These are phyloP conservation scores for Umbilicus rupestris DNA, from an alignment of 164 flowering plant species.

Conservation along the genomic window DNA sequence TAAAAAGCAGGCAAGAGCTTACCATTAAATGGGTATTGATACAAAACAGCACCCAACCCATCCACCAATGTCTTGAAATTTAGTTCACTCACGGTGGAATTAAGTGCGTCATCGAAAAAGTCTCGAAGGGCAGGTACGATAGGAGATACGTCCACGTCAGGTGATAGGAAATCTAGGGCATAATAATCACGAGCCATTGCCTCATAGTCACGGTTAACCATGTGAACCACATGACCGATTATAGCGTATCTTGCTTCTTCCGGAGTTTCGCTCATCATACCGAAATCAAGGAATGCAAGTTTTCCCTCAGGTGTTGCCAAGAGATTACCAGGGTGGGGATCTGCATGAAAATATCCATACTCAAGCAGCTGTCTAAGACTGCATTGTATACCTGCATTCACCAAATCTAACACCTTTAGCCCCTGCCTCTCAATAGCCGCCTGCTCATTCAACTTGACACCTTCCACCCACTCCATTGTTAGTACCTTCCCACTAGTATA, in stretches of 20 bases:
- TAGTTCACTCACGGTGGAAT: slow-evolving; percentile 81
- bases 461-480: slow-evolving; percentile 98
- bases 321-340: slow-evolving; percentile 99
- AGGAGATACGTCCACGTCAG: slow-evolving; percentile 90
- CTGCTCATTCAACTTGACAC: slow-evolving; percentile 84
- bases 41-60: slow-evolving; percentile 84
- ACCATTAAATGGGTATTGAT: slow-evolving; percentile 92
- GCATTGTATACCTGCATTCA: slow-evolving; percentile 89
- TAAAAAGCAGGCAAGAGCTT: slow-evolving; percentile 20
- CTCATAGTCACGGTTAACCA: slow-evolving; percentile 97
- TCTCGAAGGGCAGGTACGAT: slow-evolving; percentile 84
- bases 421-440: slow-evolving; percentile 85
- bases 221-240: slow-evolving; percentile 95
- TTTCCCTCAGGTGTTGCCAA: slow-evolving; percentile 94
- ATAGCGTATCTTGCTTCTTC: slow-evolving; percentile 94
- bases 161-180: slow-evolving; percentile 78
- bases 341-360: slow-evolving; percentile 95
- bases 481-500: slow-evolving; percentile 84
- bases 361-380: slow-evolving; percentile 94
- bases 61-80: slow-evolving; percentile 93
- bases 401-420: slow-evolving; percentile 78
- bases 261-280: slow-evolving; percentile 99
- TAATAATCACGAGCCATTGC: slow-evolving; percentile 99
- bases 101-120: slow-evolving; percentile 94
- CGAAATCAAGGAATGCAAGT: slow-evolving; percentile 96